Evolutionary conservation across 768 basidiomycete genomes (phyloP).

Genomic region (Tulasnella sp.): DNA sequence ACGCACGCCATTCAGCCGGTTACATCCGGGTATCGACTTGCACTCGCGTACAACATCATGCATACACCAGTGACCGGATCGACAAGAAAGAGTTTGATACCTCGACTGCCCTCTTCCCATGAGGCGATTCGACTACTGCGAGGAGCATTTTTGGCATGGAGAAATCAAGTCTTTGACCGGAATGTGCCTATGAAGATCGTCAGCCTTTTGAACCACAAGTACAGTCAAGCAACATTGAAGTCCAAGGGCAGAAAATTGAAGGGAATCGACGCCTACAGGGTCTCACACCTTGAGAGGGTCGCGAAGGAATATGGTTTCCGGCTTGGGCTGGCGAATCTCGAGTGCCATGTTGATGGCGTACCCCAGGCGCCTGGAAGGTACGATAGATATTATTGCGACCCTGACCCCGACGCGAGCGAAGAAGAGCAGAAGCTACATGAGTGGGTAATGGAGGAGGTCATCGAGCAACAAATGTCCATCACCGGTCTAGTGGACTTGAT

Average conservation of each 20-base stretch:
- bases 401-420: not conserved
- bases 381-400: not conserved
- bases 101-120: not conserved
- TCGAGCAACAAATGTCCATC: conserved; percentile 30
- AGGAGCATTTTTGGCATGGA: not conserved
- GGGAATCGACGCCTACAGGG: conserved; percentile 39
- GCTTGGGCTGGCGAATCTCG: conserved; percentile 40
- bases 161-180: not conserved
- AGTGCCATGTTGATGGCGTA: conserved; percentile 30
- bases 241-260: conserved; percentile 34
- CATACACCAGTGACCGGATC: conserved; percentile 38
- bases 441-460: conserved; percentile 22
- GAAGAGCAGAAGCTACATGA: conserved; percentile 26
- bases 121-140: conserved; percentile 20
- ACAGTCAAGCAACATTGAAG: conserved; percentile 35
- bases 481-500: conserved; percentile 36
- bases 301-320: conserved; percentile 39
- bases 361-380: not conserved
- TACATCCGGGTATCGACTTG: conserved; percentile 49
- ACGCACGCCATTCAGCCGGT: conserved; percentile 49
- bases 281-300: conserved; percentile 37
- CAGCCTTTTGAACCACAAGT: conserved; percentile 40
- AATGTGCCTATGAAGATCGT: conserved; percentile 33
- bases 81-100: conserved; percentile 30
- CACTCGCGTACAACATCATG: conserved; percentile 51